Evolutionary conservation across 176 grass and related monocot species (phyloP), one percentile per base, ranked within the genome.

Genomic region (Poa pratensis): DNA sequence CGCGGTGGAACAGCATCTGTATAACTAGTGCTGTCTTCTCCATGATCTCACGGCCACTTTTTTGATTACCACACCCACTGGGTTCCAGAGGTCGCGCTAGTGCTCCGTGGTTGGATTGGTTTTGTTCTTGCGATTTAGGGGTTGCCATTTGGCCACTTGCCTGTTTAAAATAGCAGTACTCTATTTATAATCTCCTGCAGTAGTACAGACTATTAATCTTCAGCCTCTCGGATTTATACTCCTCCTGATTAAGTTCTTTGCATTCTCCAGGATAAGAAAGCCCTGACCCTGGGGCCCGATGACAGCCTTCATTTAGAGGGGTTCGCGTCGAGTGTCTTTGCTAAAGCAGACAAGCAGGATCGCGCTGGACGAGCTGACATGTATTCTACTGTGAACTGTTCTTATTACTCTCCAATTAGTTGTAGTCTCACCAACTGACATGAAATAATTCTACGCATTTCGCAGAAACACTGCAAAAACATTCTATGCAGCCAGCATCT

Each of bases 311-410:
- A 99, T 90, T 42, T 99, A 65, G 97, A 99, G 75, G 97, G 97
- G 46, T 99, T 99, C 82, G 94, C 94, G 77, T 96, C 91, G 14
- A 99, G 94, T 6, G 88, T 99, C 59, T 99, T 99, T 88, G 75
- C 94, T 75, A 99, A 99, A 90, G 96, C 96, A n/a, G 96, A 99
- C 77, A 99, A 99, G 84, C 93, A 96, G 86, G 96, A 99, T 78
- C 94, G 96, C 34, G 88, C 91, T 72, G 93, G 96, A 54, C 87
- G 90, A 89, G 96, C 96, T 85, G 94, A 96, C 86, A 89, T 99
- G 96, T 98, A 94, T 80, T 19, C 30, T 71, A 81, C 62, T 14
- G 9, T 9, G 2, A 37, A 77, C 73, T 15, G 53, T 76, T 87
- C 74, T 71, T 26, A 51, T 89, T 11, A 80, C 16, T 75, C 27